Conservation (phyloP, 495 filamentous ascomycete genomes). For the Bombardia bombarda region DNA sequence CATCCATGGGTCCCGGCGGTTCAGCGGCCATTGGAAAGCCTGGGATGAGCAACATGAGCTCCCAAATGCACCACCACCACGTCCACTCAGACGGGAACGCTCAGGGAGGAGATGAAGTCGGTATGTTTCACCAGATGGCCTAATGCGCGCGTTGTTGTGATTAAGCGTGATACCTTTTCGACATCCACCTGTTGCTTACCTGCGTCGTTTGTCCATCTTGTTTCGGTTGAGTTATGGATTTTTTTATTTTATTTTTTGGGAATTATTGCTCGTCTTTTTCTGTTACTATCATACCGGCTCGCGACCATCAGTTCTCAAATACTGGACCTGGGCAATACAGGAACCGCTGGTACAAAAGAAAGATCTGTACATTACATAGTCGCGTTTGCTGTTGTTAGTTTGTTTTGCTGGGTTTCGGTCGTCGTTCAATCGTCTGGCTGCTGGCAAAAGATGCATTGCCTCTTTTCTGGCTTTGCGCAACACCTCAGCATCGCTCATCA, state of each 20-base stretch:
- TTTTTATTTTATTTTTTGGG: conserved; percentile 16
- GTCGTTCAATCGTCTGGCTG: conserved; percentile 31
- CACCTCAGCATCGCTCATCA: conserved; percentile 27
- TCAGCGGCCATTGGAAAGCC: conserved; percentile 46
- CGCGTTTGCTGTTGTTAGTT: conserved; percentile 32
- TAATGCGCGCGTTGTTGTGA: conserved; percentile 39
- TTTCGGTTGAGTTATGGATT: conserved; percentile 19
- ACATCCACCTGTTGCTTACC: conserved; percentile 21
- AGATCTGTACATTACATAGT: conserved; percentile 36
- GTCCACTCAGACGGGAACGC: conserved; percentile 62
- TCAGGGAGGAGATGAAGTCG: conserved; percentile 75
- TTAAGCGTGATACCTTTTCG: conserved; percentile 44
- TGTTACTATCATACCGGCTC: conserved; percentile 41
- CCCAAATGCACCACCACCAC: conserved; percentile 57
- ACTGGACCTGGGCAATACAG: conserved; percentile 28
- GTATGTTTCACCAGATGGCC: conserved; percentile 88
- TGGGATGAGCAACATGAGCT: conserved; percentile 53
- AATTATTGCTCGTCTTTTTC: conserved; percentile 25
- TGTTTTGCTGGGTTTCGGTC: conserved; percentile 31
- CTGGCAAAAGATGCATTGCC: conserved; percentile 24
- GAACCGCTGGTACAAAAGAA: conserved; percentile 30
- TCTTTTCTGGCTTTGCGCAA: conserved; percentile 12
- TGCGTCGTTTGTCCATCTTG: conserved; percentile 7
- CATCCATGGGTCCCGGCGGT: conserved; percentile 37
- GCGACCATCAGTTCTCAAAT: conserved; percentile 21